Evolutionary conservation across 306 rosid species (phyloP).

Genomic region (Mimosa pudica): DNA sequence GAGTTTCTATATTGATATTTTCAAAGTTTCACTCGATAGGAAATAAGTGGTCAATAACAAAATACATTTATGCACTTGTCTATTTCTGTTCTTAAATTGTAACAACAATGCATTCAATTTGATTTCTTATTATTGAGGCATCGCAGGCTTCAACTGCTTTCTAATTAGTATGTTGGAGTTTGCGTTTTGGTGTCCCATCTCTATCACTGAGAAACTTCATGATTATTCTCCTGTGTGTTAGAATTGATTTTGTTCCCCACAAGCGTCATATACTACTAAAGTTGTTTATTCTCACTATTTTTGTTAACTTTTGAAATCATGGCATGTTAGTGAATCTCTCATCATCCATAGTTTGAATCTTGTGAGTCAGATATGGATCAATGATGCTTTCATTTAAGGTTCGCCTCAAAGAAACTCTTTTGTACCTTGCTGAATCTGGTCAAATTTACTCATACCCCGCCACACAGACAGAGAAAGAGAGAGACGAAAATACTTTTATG

Average conservation of each 20-base stretch:
- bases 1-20: background rate
- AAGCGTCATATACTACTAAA: conserved; percentile 51
- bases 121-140: background rate
- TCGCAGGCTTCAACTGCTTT: conserved; percentile 1
- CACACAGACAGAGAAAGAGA: background rate
- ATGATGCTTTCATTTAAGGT: conserved; percentile 24
- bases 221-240: conserved; percentile 55
- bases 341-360: conserved; percentile 61
- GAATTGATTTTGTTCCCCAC: conserved; percentile 67
- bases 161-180: conserved; percentile 35
- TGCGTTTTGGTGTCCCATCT: conserved; percentile 49
- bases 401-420: conserved; percentile 33
- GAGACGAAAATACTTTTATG: conserved; percentile 16
- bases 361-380: conserved; percentile 35
- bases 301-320: conserved; percentile 58
- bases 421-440: conserved; percentile 10
- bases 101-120: background rate
- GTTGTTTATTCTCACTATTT: conserved; percentile 49
- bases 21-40: background rate
- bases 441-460: conserved; percentile 9
- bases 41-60: too few species aligned
- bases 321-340: conserved; percentile 63
- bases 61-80: background rate
- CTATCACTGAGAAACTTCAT: conserved; percentile 51
- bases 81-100: background rate